These are phyloP conservation scores for Boletus reticuloceps DNA, from an alignment of 768 basidiomycete genomes.

Conservation along the genomic window DNA sequence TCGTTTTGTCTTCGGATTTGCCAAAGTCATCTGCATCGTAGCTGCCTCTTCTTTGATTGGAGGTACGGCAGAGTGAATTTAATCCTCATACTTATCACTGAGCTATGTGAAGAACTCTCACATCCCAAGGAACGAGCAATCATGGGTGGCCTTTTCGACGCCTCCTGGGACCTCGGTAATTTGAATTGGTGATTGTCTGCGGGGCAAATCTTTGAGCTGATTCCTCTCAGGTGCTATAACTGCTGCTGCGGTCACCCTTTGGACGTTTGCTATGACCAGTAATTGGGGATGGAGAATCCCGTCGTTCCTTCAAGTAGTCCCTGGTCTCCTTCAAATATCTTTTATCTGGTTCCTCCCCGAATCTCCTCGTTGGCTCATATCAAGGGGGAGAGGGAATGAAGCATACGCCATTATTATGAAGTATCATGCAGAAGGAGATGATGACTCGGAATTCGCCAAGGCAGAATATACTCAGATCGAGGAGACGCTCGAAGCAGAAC, in stretches of 20 bases:
- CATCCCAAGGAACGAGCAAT: constrained; percentile 21
- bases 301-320: constrained; percentile 51
- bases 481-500: constrained; percentile 42
- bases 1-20: constrained; percentile 3
- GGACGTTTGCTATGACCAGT: constrained; percentile 56
- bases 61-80: constrained; percentile 5
- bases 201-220: background rate
- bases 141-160: constrained; percentile 11
- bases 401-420: constrained; percentile 49
- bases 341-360: constrained; percentile 63
- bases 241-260: constrained; percentile 57
- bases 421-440: constrained; percentile 61
- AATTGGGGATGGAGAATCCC: constrained; percentile 74
- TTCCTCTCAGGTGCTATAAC: constrained; percentile 9
- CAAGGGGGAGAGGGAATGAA: constrained; percentile 50
- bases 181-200: background rate
- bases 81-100: background rate
- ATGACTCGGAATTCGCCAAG: constrained; percentile 49
- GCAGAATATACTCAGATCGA: constrained; percentile 58
- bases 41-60: constrained; percentile 20
- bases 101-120: constrained; percentile 13
- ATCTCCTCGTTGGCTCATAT: constrained; percentile 63
- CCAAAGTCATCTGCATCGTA: background rate
- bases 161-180: constrained; percentile 12
- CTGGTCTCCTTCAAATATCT: constrained; percentile 49